A percentile compares a stretch with the other conserved stretches of the same genome.
Evolutionary conservation across 2,329 filamentous ascomycete species (phyloP).

Genomic region (Drechslerella stenobrocha): DNA sequence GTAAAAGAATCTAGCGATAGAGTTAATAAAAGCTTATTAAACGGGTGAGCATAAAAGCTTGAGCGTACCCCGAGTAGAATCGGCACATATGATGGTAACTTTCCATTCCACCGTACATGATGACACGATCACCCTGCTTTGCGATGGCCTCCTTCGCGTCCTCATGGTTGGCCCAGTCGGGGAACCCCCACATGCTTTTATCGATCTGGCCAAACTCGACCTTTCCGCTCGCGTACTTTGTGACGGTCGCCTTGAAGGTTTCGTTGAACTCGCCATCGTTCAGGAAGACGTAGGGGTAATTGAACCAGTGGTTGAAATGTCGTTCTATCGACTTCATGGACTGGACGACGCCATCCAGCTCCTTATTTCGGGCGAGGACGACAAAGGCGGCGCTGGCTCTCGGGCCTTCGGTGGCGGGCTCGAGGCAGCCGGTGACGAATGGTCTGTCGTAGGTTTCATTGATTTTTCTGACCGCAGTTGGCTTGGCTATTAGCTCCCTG

Average conservation of each 20-base stretch:
- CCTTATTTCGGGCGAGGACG: constrained; percentile 92
- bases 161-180: constrained; percentile 92
- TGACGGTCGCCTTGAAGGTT: constrained; percentile 83
- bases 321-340: constrained; percentile 97
- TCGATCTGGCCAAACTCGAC: constrained; percentile 96
- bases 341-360: constrained; percentile 91
- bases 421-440: constrained; percentile 85
- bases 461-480: constrained; percentile 70
- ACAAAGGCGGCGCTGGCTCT: constrained; percentile 95
- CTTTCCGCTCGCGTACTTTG: constrained; percentile 81
- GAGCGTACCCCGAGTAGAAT: constrained; percentile 89
- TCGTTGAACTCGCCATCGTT: constrained; percentile 98
- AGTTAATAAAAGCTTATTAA: constrained; percentile 12
- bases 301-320: constrained; percentile 98
- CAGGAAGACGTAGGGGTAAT: constrained; percentile 97
- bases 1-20: constrained; percentile 77
- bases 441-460: constrained; percentile 97
- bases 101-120: constrained; percentile 99
- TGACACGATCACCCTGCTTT: constrained; percentile 93
- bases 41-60: background rate
- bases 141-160: constrained; percentile 94
- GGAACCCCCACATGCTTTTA: constrained; percentile 89
- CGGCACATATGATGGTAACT: constrained; percentile 99
- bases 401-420: constrained; percentile 72
- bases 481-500: constrained; percentile 27